Conservation (phyloP, 768 basidiomycete genomes). For the Suillus paluster region DNA sequence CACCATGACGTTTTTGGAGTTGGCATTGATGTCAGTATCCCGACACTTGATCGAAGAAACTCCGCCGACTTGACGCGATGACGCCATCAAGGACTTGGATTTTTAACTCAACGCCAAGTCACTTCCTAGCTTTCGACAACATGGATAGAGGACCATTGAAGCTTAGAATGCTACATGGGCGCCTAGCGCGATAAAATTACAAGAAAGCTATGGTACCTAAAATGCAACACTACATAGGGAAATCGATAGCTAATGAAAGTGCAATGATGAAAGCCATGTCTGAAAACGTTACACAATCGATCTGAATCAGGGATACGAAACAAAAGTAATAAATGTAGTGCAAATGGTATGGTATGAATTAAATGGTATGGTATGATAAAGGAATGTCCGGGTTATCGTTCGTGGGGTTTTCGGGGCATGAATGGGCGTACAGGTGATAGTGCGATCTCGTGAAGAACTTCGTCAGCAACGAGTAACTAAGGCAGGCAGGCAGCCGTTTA, state of each 20-base stretch:
- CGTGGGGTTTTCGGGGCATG: conserved; percentile 28
- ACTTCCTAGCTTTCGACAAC: not conserved
- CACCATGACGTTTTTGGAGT: conserved; percentile 4
- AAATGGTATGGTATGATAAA: conserved; percentile 39
- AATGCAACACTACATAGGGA: conserved; percentile 27
- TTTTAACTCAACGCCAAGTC: not conserved
- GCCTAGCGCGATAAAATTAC: conserved; percentile 25
- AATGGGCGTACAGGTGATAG: conserved; percentile 25
- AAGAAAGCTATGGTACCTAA: conserved; percentile 32
- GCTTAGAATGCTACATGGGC: not conserved
- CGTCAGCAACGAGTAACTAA: not conserved
- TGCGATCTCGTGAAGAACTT: conserved; percentile 9
- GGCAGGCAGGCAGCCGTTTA: conserved; percentile 27
- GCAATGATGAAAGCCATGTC: conserved; percentile 8
- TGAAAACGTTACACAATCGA: conserved; percentile 34
- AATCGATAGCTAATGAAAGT: conserved; percentile 17
- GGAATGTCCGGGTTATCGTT: conserved; percentile 30
- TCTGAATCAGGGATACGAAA: conserved; percentile 22
- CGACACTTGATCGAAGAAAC: not conserved
- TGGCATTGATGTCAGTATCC: not conserved
- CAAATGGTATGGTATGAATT: conserved; percentile 35
- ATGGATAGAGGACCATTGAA: not conserved
- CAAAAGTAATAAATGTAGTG: conserved; percentile 26
- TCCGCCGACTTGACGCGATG: not conserved
- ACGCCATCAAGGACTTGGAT: not conserved